These are phyloP conservation scores for Simplicillium aogashimaense DNA, from an alignment of 2,329 filamentous ascomycete genomes.

Conservation along the genomic window DNA sequence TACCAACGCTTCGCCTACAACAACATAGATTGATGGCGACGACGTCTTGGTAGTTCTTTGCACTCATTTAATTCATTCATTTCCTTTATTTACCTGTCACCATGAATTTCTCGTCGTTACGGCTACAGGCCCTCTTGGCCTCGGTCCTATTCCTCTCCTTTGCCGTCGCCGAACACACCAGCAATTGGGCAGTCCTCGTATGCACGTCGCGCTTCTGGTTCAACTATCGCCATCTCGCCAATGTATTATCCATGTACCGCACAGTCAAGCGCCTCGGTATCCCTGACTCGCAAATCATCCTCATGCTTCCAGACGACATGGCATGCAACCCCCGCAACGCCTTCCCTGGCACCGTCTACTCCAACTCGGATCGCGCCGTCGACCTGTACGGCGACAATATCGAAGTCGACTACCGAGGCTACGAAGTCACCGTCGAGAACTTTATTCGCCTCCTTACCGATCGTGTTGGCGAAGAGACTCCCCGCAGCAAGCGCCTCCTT, in stretches of 20 bases:
- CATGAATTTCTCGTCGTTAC: slow-evolving; percentile 41
- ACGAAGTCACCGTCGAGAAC: slow-evolving; percentile 98
- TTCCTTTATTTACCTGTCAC: slow-evolving; percentile 2
- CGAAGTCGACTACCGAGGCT: slow-evolving; percentile 95
- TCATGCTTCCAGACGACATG: slow-evolving; percentile 99
- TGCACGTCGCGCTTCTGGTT: slow-evolving; percentile 99
- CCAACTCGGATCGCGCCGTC: slow-evolving; percentile 89
- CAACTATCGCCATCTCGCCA: slow-evolving; percentile 97
- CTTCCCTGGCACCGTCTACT: slow-evolving; percentile 96
- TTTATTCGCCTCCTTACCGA: slow-evolving; percentile 95
- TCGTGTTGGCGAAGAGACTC: slow-evolving; percentile 87
- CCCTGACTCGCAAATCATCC: slow-evolving; percentile 96
- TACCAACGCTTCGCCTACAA: background rate
- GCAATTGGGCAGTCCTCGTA: slow-evolving; percentile 98
- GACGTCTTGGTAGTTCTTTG: too few species aligned
- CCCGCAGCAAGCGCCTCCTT: slow-evolving; percentile 82
- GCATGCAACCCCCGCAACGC: slow-evolving; percentile 98
- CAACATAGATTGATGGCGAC: too few species aligned
- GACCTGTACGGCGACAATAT: slow-evolving; percentile 98
- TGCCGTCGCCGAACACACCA: slow-evolving; percentile 70
- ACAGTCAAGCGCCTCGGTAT: slow-evolving; percentile 97
- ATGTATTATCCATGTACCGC: slow-evolving; percentile 93
- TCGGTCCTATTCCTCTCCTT: slow-evolving; percentile 34
- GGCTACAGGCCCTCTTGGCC: slow-evolving; percentile 37
- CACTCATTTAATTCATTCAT: too few species aligned